These are phyloP conservation scores for Nannochloropsis oceanica DNA, from an alignment of 108 stramenopile genomes.

Conservation along the genomic window DNA sequence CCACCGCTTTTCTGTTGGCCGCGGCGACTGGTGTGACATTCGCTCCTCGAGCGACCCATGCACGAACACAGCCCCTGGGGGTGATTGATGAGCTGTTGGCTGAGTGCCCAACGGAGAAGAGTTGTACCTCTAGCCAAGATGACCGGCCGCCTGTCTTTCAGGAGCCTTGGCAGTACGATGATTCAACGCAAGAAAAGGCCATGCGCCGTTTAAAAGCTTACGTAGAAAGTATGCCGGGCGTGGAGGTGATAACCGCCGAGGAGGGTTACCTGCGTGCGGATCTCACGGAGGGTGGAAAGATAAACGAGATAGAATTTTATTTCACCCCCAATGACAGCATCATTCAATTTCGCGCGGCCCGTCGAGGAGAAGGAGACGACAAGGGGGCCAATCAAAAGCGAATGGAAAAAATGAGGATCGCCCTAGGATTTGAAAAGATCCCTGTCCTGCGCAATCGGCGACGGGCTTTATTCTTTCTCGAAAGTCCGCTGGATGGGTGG, in stretches of 20 bases:
- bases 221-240: not conserved
- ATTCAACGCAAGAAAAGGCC: conserved; percentile 2
- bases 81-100: conserved; percentile 16
- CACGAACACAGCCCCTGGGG: not conserved
- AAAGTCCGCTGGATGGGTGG: not conserved
- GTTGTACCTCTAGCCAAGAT: not conserved
- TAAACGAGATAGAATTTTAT: conserved; percentile 24
- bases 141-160: conserved; percentile 19
- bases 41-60: not conserved
- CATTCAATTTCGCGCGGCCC: conserved; percentile 17
- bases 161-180: conserved; percentile 31
- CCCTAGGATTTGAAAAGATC: not conserved
- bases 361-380: conserved; percentile 7
- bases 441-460: not conserved
- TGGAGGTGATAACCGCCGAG: conserved; percentile 1
- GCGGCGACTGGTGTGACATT: not conserved
- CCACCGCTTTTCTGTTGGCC: not conserved
- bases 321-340: conserved; percentile 23
- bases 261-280: conserved; percentile 21
- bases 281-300: not conserved
- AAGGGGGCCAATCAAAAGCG: conserved; percentile 9
- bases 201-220: conserved; percentile 6
- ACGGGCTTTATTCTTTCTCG: not conserved
- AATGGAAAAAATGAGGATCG: not conserved
- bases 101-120: conserved; percentile 18